Conservation (phyloP, 1,139 yeast species). For the Yarrowia galli region DNA sequence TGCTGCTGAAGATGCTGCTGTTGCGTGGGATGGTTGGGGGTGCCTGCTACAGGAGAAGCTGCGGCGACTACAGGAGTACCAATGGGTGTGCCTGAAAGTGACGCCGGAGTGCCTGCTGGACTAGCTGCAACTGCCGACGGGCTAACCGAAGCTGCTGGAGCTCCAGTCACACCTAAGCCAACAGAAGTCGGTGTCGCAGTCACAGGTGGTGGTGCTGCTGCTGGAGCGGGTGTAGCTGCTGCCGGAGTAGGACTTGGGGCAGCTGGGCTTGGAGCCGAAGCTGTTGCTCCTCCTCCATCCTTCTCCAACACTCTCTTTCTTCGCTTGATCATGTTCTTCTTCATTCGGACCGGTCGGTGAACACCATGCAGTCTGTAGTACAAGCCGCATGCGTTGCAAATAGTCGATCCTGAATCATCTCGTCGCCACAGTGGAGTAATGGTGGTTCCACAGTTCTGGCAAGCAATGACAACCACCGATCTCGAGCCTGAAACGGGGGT, state of each 20-base stretch:
- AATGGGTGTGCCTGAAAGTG: conserved; percentile 5
- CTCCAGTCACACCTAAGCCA: not conserved
- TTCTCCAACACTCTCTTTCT: conserved; percentile 58
- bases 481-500: conserved; percentile 39
- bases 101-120: conserved; percentile 11
- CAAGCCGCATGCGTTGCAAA: conserved; percentile 89
- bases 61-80: not conserved
- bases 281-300: conserved; percentile 15
- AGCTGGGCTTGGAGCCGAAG: not conserved
- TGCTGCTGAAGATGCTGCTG: conserved; percentile 7
- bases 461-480: conserved; percentile 66
- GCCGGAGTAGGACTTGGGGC: not conserved
- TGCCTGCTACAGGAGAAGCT: not conserved
- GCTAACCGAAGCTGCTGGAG: not conserved
- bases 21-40: conserved; percentile 12
- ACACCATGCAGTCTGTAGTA: conserved; percentile 78
- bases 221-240: conserved; percentile 1
- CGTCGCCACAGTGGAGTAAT: conserved; percentile 90
- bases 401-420: conserved; percentile 79
- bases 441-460: conserved; percentile 82
- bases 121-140: not conserved
- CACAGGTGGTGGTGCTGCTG: conserved; percentile 18
- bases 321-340: conserved; percentile 74
- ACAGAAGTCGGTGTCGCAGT: not conserved
- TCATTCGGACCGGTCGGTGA: conserved; percentile 80